Evolutionary conservation across 2,329 filamentous ascomycete species (phyloP).

Genomic region (Cladophialophora yegresii): DNA sequence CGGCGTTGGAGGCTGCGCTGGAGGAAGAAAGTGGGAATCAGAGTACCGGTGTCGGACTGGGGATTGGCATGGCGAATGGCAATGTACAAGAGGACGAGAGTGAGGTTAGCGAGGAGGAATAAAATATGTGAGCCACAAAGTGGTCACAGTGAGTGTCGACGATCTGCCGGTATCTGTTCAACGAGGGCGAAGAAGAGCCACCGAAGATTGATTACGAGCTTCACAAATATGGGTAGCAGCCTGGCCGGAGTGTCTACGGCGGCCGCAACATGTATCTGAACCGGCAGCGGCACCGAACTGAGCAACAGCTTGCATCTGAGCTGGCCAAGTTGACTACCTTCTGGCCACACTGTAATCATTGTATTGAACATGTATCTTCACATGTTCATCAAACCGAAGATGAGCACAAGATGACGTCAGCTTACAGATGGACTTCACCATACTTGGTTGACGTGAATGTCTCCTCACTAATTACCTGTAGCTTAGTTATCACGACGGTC

Average conservation of each 20-base stretch:
- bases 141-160: not conserved
- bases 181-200: not conserved
- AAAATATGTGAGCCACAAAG: not conserved
- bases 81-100: slow-evolving; percentile 57
- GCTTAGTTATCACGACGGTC: too few species aligned
- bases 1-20: slow-evolving; percentile 60
- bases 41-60: slow-evolving; percentile 63
- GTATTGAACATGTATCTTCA: too few species aligned
- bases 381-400: too few species aligned
- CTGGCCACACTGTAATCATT: too few species aligned
- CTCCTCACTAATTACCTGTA: too few species aligned
- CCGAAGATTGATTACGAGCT: not conserved
- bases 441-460: too few species aligned
- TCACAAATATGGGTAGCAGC: not conserved
- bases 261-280: not conserved
- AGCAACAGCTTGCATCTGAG: not conserved
- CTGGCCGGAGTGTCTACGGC: not conserved
- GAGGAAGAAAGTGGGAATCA: slow-evolving; percentile 51
- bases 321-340: too few species aligned
- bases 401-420: too few species aligned
- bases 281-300: too few species aligned
- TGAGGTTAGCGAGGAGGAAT: slow-evolving; percentile 68
- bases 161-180: not conserved
- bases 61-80: slow-evolving; percentile 59
- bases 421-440: too few species aligned